Evolutionary conservation across 73 alveolate species (phyloP), one percentile per base, ranked within the genome.

Genomic region (Paraurostyla sp.): DNA sequence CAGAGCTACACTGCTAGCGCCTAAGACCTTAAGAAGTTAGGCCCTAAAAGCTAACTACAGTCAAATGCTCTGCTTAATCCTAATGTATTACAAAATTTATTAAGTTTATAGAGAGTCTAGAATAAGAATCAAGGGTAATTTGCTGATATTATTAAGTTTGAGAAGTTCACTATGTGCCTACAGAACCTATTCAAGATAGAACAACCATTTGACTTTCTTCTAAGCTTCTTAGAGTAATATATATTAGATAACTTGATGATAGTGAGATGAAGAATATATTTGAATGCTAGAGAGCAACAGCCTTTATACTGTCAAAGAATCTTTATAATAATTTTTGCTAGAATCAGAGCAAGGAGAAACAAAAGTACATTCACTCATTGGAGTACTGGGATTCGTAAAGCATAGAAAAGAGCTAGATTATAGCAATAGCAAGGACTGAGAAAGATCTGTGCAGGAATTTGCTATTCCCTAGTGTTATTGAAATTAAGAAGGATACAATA

Each of bases 101-200:
- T 15, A 46, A 46, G 18, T 15, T 20, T 46, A 46, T 46, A 20
- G 58, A 13, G 58, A 15, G 22, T 46, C 58, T 46, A 46, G 9
- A 29, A 15, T 13, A 69, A 69, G 38, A 7, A 16, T 3, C 41
- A 69, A 40, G 7, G 22, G 25, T 29, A 69, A 43, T 69, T 36
- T 43, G 84, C 38, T 38, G 84, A 69, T 29, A 69, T 69, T 69
- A 69, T 69, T 7, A 38, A 43, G 18, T 69, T 69, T 69, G 84
- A 69, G 23, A 69, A 69, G 23, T 41, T 69, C 22, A 69, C 59
- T 7, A 69, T 29, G 41, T 69, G 63, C 35, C 23, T 69, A 6
- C 18, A 15, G 6, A 69, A 69, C 35, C 29, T 69, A 13, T 43
- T 69, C 38, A 69, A 43, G 22, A 38, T 69, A 22, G 84, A 69